Evolutionary conservation across 306 rosid genomes (phyloP).

Genomic region (Glycine soja): DNA sequence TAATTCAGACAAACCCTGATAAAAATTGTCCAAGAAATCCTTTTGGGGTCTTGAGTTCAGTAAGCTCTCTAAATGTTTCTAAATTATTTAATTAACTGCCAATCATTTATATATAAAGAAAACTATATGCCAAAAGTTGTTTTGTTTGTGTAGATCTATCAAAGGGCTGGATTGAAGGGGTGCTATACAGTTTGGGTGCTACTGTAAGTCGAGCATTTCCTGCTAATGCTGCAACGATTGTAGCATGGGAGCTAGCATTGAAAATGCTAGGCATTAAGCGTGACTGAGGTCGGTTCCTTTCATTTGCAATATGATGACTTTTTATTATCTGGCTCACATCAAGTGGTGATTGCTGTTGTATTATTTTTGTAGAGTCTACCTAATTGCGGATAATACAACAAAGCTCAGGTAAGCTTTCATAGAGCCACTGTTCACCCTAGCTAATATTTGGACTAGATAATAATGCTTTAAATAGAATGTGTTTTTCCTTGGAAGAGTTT

Average conservation of each 20-base stretch:
- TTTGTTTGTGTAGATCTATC: constrained; percentile 64
- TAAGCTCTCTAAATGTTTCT: constrained; percentile 52
- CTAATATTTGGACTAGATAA: constrained; percentile 27
- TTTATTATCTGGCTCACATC: not conserved
- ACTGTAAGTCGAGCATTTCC: constrained; percentile 88
- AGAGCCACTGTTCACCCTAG: constrained; percentile 32
- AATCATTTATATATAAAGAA: not conserved
- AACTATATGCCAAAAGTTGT: not conserved
- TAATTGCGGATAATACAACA: constrained; percentile 27
- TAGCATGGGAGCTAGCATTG: constrained; percentile 88
- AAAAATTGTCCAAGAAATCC: constrained; percentile 72
- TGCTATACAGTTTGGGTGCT: constrained; percentile 88
- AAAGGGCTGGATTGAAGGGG: constrained; percentile 77
- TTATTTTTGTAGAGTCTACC: constrained; percentile 36
- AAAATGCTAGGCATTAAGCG: constrained; percentile 74
- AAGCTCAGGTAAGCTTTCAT: constrained; percentile 39
- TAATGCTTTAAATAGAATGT: constrained; percentile 5
- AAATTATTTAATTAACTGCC: not conserved
- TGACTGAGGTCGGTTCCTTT: constrained; percentile 50
- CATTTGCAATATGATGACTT: not conserved
- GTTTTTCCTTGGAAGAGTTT: constrained; percentile 35
- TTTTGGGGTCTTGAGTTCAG: constrained; percentile 69
- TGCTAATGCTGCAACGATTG: constrained; percentile 91
- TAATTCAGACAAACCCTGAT: constrained; percentile 81
- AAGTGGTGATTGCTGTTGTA: constrained; percentile 10